A percentile compares a stretch with the other conserved stretches of the same genome.
Conservation (phyloP, 768 basidiomycete species). For the Cystobasidium tubakii region DNA sequence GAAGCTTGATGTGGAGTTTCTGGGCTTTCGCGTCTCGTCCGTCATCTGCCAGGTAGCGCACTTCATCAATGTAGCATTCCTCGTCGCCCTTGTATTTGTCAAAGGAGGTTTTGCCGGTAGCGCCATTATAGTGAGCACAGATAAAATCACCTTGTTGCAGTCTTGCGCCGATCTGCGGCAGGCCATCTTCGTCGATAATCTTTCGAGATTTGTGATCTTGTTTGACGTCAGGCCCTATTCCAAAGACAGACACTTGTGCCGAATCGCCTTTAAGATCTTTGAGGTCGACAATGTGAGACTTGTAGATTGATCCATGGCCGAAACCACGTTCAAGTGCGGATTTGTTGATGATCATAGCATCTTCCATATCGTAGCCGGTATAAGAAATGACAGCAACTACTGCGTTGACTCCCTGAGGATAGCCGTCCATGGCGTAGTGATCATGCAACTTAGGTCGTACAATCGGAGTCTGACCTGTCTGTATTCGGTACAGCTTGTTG, state of each 20-base stretch:
- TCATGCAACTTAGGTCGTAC: constrained; percentile 88
- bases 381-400: constrained; percentile 99
- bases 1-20: constrained; percentile 85
- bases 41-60: constrained; percentile 81
- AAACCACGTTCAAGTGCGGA: constrained; percentile 97
- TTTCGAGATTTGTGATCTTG: constrained; percentile 54
- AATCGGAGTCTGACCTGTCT: constrained; percentile 88
- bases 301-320: constrained; percentile 92
- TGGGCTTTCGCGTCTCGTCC: constrained; percentile 79
- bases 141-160: constrained; percentile 70
- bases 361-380: constrained; percentile 99
- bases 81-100: constrained; percentile 98
- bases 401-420: constrained; percentile 96
- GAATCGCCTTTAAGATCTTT: constrained; percentile 68
- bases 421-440: constrained; percentile 94
- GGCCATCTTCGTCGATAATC: constrained; percentile 72
- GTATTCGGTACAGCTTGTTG: constrained; percentile 94
- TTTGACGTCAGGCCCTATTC: constrained; percentile 66
- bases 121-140: constrained; percentile 81
- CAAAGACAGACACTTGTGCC: constrained; percentile 68
- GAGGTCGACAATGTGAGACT: constrained; percentile 83
- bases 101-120: constrained; percentile 70
- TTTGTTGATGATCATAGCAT: constrained; percentile 99
- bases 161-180: constrained; percentile 69
- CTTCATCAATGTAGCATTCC: constrained; percentile 76